phyloP scores from a whole-genome alignment of 257 asterid genomes.

The Lycium ferocissimum region DNA sequence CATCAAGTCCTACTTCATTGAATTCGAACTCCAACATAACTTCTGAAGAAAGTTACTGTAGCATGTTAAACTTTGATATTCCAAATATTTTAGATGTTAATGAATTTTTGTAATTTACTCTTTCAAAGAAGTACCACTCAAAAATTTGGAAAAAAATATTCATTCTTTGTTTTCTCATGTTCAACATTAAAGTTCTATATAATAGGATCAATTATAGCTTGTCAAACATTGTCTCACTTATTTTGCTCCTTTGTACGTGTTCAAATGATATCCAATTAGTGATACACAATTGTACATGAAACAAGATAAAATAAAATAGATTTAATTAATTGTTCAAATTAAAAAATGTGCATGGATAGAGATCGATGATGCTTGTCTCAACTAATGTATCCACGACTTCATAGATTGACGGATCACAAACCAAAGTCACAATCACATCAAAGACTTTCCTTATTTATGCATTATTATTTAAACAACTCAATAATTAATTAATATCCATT shows the following conservation, averaged over 20 bases:
- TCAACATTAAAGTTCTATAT: not conserved
- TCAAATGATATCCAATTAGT: not conserved
- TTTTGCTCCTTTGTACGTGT: not conserved
- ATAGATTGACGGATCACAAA: constrained; percentile 36
- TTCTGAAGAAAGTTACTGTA: constrained; percentile 64
- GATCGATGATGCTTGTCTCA: not conserved
- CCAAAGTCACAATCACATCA: constrained; percentile 33
- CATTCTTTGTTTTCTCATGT: not conserved
- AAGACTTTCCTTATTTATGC: constrained; percentile 30
- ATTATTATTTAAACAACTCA: constrained; percentile 18
- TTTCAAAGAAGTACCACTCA: not conserved
- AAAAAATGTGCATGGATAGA: not conserved
- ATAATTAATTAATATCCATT: not conserved
- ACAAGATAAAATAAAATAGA: not conserved
- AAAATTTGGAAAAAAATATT: not conserved
- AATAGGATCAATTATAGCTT: not conserved
- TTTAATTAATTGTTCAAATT: not conserved
- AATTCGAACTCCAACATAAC: constrained; percentile 50
- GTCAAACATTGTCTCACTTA: not conserved
- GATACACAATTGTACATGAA: not conserved
- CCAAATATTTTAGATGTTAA: constrained; percentile 51
- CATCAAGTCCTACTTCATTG: constrained; percentile 64
- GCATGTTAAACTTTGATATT: constrained; percentile 61
- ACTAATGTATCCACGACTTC: not conserved
- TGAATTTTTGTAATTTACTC: constrained; percentile 52